phyloP scores from a whole-genome alignment of 306 rosid species.

The Quercus variabilis region DNA sequence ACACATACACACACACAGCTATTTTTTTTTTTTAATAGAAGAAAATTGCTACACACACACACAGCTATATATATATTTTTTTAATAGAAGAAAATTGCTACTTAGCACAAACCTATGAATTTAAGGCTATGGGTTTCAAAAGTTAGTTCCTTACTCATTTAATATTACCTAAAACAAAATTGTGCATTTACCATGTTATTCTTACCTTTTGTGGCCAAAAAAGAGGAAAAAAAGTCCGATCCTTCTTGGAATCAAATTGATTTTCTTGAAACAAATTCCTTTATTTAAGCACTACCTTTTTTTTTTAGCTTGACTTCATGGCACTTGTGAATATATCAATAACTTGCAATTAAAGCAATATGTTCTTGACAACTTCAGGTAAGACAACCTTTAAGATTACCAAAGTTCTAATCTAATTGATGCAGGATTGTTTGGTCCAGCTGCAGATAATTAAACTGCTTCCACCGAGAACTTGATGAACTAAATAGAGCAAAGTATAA shows the following conservation, averaged over 20 bases:
- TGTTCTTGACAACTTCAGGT: slow-evolving; percentile 14
- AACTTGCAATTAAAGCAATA: slow-evolving; percentile 9
- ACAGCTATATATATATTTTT: too few species aligned
- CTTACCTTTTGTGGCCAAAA: not conserved
- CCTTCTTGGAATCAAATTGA: not conserved
- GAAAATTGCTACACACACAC: not conserved
- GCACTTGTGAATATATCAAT: slow-evolving; percentile 11
- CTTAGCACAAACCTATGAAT: not conserved
- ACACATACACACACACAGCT: too few species aligned
- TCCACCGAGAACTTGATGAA: slow-evolving; percentile 19
- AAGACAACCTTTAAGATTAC: slow-evolving; percentile 28
- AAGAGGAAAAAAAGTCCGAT: not conserved
- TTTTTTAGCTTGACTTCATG: not conserved
- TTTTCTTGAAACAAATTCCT: not conserved
- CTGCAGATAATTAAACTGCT: slow-evolving; percentile 6
- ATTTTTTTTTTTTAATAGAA: too few species aligned
- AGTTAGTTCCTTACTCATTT: not conserved
- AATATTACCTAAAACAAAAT: not conserved
- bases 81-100: not conserved
- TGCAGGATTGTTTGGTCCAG: slow-evolving; percentile 16
- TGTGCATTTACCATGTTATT: not conserved
- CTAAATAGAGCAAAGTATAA: slow-evolving; percentile 17
- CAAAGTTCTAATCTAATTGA: slow-evolving; percentile 16
- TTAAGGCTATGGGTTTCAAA: not conserved
- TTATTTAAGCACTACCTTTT: not conserved